Evolutionary conservation across 495 filamentous ascomycete genomes (phyloP), one percentile per base, ranked within the genome.

Genomic region (Penicillium ochrochloron): DNA sequence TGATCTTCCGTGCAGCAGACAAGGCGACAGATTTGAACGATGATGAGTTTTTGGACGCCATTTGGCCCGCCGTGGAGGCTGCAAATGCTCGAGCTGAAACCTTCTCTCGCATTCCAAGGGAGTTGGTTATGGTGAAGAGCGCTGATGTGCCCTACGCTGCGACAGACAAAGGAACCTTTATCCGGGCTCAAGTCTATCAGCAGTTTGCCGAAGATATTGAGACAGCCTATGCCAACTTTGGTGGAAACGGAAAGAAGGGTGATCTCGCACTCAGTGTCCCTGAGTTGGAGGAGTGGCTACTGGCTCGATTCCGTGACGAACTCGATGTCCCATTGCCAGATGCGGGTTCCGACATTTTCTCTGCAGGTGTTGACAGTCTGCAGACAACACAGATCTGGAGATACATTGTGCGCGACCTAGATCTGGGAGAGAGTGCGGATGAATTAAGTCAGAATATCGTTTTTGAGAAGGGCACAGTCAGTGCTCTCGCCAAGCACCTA

Each of bases 81-180:
- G 81, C 83, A 1, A 60, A 88, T 78, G 59, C 70, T 62, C 60
- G 71, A 51, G 67, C 82, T 14, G 83, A 85, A 54, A 80, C 78
- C 2, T 89, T 85, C 60, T 83, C 83, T 9, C 81, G 82, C 31
- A 77, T 83, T 6, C 83, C 83, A 8, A 82, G 77, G 56, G 83
- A 83, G 27, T 82, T 87, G 63, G 75, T 88, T 34, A 62, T 80
- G 14, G 73, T 78, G 11, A 67, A 87, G 15, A 75, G 81, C 29
- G 71, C 78, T 3, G 76, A 78, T 61, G 68, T 79, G 6, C 66
- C 73, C 41, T 86, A 85, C 59, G 78, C 83, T 8, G 76, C 74
- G 12, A 85, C 83, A 5, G 85, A 88, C 64, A 87, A 88, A 70
- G 84, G 80, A 54, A 83, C 81, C 2, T 80, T 83, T 48, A 88